These are phyloP conservation scores for Aspergillus sclerotioniger DNA, from an alignment of 495 filamentous ascomycete genomes.

Conservation along the genomic window DNA sequence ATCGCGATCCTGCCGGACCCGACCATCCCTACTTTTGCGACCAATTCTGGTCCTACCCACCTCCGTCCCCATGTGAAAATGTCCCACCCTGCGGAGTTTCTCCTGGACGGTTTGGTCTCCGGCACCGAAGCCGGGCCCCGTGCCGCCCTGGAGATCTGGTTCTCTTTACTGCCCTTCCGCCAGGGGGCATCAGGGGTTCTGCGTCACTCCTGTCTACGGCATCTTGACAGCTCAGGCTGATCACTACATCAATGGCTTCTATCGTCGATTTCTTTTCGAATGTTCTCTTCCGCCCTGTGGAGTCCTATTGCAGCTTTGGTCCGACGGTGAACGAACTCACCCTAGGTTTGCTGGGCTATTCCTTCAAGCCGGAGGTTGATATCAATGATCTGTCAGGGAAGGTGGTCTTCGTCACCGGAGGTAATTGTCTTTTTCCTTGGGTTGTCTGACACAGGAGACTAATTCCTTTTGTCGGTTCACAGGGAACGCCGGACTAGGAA, in stretches of 20 bases:
- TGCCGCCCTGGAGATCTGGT: not conserved
- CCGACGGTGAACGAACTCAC: constrained; percentile 43
- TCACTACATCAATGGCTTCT: not conserved
- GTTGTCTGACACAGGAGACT: not conserved
- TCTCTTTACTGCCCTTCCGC: not conserved
- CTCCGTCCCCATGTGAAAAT: not conserved
- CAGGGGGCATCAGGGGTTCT: not conserved
- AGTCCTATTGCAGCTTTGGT: constrained; percentile 33
- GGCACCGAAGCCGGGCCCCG: not conserved
- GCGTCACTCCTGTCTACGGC: not conserved
- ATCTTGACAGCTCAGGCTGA: not conserved
- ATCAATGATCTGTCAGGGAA: constrained; percentile 56
- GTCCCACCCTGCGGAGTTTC: not conserved
- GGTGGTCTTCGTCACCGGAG: constrained; percentile 62
- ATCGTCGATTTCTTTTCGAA: constrained; percentile 20
- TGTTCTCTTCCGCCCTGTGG: constrained; percentile 34
- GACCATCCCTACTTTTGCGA: not conserved
- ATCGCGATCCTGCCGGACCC: not conserved
- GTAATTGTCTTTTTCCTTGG: constrained; percentile 28
- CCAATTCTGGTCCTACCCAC: not conserved
- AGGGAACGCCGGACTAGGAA: constrained; percentile 68
- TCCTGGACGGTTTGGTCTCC: not conserved
- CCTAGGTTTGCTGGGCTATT: constrained; percentile 34
- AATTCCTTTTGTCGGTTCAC: constrained; percentile 3
- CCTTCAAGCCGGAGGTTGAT: constrained; percentile 54